These are phyloP conservation scores for Pisolithus tinctorius DNA, from an alignment of 768 basidiomycete species.

Conservation along the genomic window DNA sequence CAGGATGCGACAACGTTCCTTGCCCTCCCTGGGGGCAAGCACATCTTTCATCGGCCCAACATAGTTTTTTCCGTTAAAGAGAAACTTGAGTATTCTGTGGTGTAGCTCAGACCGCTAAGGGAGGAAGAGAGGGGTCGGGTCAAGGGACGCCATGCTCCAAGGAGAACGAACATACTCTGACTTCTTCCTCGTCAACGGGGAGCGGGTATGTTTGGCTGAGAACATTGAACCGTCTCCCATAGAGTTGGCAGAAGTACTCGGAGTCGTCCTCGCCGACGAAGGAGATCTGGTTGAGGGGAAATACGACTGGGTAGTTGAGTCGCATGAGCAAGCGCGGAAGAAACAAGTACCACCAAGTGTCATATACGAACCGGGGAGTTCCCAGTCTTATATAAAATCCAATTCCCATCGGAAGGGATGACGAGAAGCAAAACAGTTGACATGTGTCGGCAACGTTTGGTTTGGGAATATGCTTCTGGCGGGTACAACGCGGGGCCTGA, in stretches of 20 bases:
- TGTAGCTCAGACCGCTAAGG: constrained; percentile 54
- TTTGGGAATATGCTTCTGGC: constrained; percentile 14
- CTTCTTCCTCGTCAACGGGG: constrained; percentile 61
- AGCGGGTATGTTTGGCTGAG: constrained; percentile 54
- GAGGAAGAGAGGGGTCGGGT: neutral
- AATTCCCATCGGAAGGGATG: constrained; percentile 19
- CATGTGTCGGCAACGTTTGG: constrained; percentile 15
- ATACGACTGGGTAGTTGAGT: constrained; percentile 27
- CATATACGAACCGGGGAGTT: neutral
- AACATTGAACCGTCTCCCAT: constrained; percentile 49
- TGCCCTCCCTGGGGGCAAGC: constrained; percentile 33
- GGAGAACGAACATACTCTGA: constrained; percentile 37
- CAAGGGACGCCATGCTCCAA: neutral
- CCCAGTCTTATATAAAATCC: constrained; percentile 20
- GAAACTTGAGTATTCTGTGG: constrained; percentile 61
- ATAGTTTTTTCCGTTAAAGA: constrained; percentile 57
- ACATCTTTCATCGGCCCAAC: constrained; percentile 57
- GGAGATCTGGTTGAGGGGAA: constrained; percentile 30
- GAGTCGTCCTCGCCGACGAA: constrained; percentile 39
- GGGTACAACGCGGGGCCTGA: constrained; percentile 30
- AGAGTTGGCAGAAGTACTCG: constrained; percentile 45
- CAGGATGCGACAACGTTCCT: constrained; percentile 38
- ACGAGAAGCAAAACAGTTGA: constrained; percentile 25
- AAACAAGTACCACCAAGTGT: constrained; percentile 18
- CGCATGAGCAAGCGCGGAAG: constrained; percentile 14